Conservation (phyloP, 202 grass and related monocot genomes). For the Alloteropsis angusta region DNA sequence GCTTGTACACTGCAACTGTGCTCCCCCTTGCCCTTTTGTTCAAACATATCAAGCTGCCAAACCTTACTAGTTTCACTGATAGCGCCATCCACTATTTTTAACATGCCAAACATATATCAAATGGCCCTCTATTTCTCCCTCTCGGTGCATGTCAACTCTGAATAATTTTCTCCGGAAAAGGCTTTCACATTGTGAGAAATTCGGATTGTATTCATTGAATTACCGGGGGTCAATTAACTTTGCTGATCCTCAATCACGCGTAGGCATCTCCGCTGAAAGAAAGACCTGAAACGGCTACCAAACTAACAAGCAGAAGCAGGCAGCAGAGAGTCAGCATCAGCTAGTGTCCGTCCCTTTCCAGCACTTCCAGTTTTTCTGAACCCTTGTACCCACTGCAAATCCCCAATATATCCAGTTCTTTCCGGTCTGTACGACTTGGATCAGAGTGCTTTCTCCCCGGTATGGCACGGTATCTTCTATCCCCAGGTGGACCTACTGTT, state of each 20-base stretch:
- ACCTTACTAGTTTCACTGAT: slow-evolving; percentile 44
- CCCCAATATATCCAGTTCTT: neutral
- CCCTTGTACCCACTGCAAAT: slow-evolving; percentile 31
- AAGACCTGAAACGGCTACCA: slow-evolving; percentile 30
- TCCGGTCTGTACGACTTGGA: neutral
- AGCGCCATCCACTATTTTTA: slow-evolving; percentile 41
- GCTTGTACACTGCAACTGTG: slow-evolving; percentile 21
- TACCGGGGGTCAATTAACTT: slow-evolving; percentile 11
- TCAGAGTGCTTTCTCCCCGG: slow-evolving; percentile 34
- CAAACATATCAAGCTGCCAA: slow-evolving; percentile 67
- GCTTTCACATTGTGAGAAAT: slow-evolving; percentile 19
- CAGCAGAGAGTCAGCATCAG: neutral
- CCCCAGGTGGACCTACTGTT: slow-evolving; percentile 53
- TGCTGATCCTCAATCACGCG: slow-evolving; percentile 21
- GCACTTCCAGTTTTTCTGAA: slow-evolving; percentile 24
- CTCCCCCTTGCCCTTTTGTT: slow-evolving; percentile 5
- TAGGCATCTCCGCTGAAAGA: slow-evolving; percentile 23
- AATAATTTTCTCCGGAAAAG: slow-evolving; percentile 6
- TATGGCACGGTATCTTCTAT: too few relatives aligned
- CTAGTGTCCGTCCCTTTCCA: slow-evolving; percentile 40
- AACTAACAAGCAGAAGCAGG: slow-evolving; percentile 14
- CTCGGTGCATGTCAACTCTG: slow-evolving; percentile 32
- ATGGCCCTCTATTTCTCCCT: neutral
- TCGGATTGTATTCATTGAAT: neutral
- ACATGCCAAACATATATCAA: slow-evolving; percentile 30